Percentiles rank a stretch among this genome's conserved stretches.
phyloP scores from a whole-genome alignment of 148 eudicot genomes.

The Simmondsia chinensis region DNA sequence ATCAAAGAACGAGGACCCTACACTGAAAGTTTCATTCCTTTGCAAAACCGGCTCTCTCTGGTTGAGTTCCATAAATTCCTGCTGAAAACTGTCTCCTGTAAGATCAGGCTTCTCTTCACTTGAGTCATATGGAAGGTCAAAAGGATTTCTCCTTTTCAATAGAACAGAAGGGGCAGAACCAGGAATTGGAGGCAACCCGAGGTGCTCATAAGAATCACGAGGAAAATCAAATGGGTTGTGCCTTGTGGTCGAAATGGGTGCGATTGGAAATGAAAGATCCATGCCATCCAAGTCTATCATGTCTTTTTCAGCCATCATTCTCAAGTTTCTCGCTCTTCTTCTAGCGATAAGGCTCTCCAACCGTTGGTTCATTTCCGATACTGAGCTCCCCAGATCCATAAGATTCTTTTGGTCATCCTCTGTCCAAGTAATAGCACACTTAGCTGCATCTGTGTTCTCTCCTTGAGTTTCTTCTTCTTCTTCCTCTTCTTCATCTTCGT shows the following conservation, averaged over 20 bases:
- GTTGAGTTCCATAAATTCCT: conserved; percentile 37
- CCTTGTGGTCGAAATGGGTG: conserved; percentile 51
- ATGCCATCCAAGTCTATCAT: conserved; percentile 57
- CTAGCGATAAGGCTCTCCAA: conserved; percentile 68
- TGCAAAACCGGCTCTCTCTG: conserved; percentile 46
- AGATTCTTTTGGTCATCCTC: conserved; percentile 79
- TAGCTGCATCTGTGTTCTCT: conserved; percentile 26
- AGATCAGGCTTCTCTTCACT: conserved; percentile 80
- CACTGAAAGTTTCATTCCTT: conserved; percentile 58
- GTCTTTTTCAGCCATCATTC: conserved; percentile 42
- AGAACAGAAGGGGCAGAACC: conserved; percentile 76
- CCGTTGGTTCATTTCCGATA: conserved; percentile 64
- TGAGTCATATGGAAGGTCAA: conserved; percentile 79
- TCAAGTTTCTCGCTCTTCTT: conserved; percentile 42
- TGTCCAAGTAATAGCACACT: conserved; percentile 63
- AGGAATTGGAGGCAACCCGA: conserved; percentile 65
- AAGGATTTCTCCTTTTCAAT: conserved; percentile 49
- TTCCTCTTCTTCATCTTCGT: conserved; percentile 37
- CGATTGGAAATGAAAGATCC: conserved; percentile 42
- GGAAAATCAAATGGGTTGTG: conserved; percentile 59
- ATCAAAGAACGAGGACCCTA: conserved; percentile 50
- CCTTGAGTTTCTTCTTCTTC: conserved; percentile 26
- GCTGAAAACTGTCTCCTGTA: conserved; percentile 44
- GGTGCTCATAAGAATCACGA: conserved; percentile 38
- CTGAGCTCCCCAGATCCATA: conserved; percentile 71